These are phyloP conservation scores for Auriscalpium vulgare DNA, from an alignment of 768 basidiomycete genomes.

Conservation along the genomic window DNA sequence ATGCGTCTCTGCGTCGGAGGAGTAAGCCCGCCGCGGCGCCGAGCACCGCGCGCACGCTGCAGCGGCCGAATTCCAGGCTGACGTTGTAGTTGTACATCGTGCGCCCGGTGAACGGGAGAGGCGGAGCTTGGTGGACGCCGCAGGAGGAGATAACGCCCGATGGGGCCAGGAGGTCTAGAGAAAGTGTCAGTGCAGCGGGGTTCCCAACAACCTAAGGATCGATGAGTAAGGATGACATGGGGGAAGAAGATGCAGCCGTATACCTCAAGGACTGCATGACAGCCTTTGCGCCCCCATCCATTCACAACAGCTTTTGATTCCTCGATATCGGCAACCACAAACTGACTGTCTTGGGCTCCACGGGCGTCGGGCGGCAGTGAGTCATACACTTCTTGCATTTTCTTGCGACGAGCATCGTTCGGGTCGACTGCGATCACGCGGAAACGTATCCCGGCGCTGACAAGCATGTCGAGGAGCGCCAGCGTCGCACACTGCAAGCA, in stretches of 20 bases:
- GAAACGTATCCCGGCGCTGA: constrained; percentile 36
- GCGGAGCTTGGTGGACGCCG: constrained; percentile 54
- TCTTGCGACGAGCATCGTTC: constrained; percentile 45
- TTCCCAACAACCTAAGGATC: constrained; percentile 58
- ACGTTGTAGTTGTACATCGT: constrained; percentile 72
- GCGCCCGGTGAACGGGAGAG: constrained; percentile 45
- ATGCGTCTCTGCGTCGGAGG: constrained; percentile 61
- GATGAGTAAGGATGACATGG: not conserved
- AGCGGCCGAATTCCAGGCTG: constrained; percentile 73
- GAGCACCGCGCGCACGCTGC: constrained; percentile 73
- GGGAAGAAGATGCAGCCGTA: constrained; percentile 7
- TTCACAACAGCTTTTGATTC: constrained; percentile 41
- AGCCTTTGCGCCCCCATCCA: constrained; percentile 51
- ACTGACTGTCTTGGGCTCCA: constrained; percentile 26
- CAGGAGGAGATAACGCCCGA: constrained; percentile 74
- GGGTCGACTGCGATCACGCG: constrained; percentile 61
- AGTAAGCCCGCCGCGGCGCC: constrained; percentile 63
- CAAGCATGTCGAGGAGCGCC: constrained; percentile 54
- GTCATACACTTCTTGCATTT: constrained; percentile 50
- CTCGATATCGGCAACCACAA: constrained; percentile 43
- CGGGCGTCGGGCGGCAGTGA: constrained; percentile 33
- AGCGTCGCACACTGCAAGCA: constrained; percentile 46
- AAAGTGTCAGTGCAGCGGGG: constrained; percentile 50
- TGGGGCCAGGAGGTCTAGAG: constrained; percentile 64
- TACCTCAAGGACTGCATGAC: constrained; percentile 64